A percentile compares a stretch with the other conserved stretches of the same genome.
These are phyloP conservation scores for Hibiscus mutabilis DNA, from an alignment of 345 rosid genomes.

Conservation along the genomic window DNA sequence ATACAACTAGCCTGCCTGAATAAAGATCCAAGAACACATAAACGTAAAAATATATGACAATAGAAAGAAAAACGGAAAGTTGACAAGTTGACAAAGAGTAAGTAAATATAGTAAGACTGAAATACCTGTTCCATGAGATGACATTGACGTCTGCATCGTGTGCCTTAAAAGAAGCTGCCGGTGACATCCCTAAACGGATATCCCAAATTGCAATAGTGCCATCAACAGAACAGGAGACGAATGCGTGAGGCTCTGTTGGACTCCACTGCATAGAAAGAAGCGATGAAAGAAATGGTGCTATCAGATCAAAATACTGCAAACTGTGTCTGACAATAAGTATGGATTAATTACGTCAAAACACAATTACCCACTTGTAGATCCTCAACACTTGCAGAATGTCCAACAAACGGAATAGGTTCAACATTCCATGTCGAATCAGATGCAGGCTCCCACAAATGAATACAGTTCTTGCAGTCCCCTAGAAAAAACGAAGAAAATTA, in stretches of 20 bases:
- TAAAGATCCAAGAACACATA: constrained; percentile 11
- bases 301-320: too few species aligned
- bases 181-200: constrained; percentile 56
- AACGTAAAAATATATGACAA: not conserved
- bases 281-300: not conserved
- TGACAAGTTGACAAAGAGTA: not conserved
- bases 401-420: constrained; percentile 58
- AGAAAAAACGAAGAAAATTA: constrained; percentile 3
- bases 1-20: constrained; percentile 81
- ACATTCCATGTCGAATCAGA: constrained; percentile 73
- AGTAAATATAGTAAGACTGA: not conserved
- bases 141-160: constrained; percentile 94
- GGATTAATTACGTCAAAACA: not conserved
- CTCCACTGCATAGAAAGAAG: constrained; percentile 70
- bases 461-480: constrained; percentile 88
- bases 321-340: not conserved
- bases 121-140: constrained; percentile 92
- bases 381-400: constrained; percentile 88
- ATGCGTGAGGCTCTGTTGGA: constrained; percentile 69
- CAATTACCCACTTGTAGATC: constrained; percentile 59
- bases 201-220: constrained; percentile 87
- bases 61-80: not conserved
- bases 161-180: constrained; percentile 71
- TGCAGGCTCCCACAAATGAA: constrained; percentile 88
- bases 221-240: constrained; percentile 89